Base-by-base conservation (phyloP, 2,329 filamentous ascomycete genomes). In the Beauveria sp. region DNA sequence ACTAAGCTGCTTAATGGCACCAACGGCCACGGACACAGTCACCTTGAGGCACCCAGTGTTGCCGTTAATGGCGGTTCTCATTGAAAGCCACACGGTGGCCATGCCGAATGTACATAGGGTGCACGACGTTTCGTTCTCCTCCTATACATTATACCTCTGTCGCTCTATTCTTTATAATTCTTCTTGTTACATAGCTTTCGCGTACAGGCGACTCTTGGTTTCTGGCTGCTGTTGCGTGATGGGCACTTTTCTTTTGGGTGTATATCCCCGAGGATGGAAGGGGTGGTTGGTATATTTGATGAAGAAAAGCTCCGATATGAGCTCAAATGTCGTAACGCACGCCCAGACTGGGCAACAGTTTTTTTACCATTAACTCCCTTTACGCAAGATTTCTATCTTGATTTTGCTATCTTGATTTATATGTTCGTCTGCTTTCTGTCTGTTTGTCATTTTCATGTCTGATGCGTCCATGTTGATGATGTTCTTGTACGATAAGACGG, bases 51-150 rank as follows among this genome's bases (percentile, higher is more conserved):
- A 62, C 64, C 66, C 24, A 65, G 64, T 26, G 62, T 65, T 14
- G 62, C 66, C n/a, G 62, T 71, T 38, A 76, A 77, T 59, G 75
- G 74, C 31, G 59, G 40, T 16, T 42, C 51, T 43, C 59, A 55
- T 38, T 55, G 10, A 50, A 9, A 12, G 51, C 42, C 42, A 38
- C 8, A 14, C 9, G 24, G 26, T 20, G 14, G 22, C 40, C 12
- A 28, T 26, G 43, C 42, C 22, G 28, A 50, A 53, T 20, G 34
- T 38, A 38, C 34, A 38, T 38, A 38, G 34, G 34, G 34, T 18
- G n/a, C 42, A 28, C 28, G 20, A 3, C 28, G 28, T 9, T 2
- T 60, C 28, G 16, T 45, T n/a, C 40, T 16, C 24, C 43, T 31
- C 26, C 26, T 48, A 42, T 22, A 48, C 42, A 4, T 26, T 60